phyloP scores from a whole-genome alignment of 2,329 filamentous ascomycete genomes.

The Zasmidium angulare region DNA sequence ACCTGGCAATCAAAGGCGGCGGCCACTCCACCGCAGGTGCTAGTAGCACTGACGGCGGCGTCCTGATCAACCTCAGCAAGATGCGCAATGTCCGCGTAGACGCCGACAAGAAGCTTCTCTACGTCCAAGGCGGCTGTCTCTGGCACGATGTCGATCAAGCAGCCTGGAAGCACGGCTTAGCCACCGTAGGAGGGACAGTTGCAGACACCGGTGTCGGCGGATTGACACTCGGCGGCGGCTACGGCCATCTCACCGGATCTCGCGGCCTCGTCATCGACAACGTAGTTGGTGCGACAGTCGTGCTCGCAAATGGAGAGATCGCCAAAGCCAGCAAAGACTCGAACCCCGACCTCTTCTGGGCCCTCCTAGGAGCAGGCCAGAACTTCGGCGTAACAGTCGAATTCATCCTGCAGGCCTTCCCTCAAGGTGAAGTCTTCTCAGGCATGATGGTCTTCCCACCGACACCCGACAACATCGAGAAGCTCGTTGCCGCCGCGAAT shows the following conservation, averaged over 20 bases:
- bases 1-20: constrained; percentile 56
- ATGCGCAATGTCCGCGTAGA: constrained; percentile 55
- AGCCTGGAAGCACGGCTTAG: constrained; percentile 52
- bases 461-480: constrained; percentile 15
- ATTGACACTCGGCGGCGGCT: constrained; percentile 48
- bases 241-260: constrained; percentile 50
- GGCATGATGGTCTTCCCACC: constrained; percentile 40
- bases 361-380: constrained; percentile 45
- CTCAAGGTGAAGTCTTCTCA: constrained; percentile 36
- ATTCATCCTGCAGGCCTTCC: constrained; percentile 41
- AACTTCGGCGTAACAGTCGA: constrained; percentile 49
- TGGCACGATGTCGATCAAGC: constrained; percentile 45
- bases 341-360: constrained; percentile 53
- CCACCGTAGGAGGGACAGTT: constrained; percentile 62
- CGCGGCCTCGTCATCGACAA: constrained; percentile 58
- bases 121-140: constrained; percentile 25
- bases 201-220: constrained; percentile 64
- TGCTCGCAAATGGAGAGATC: constrained; percentile 43
- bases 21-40: constrained; percentile 57
- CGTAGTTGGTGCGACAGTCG: constrained; percentile 41
- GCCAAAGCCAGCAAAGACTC: constrained; percentile 42
- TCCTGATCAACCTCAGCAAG: constrained; percentile 56
- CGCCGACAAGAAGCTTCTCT: constrained; percentile 32
- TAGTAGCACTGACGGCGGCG: constrained; percentile 51
- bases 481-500: constrained; percentile 22